Evolutionary conservation across 768 basidiomycete species (phyloP).

Genomic region (Cantharellus anzutake): DNA sequence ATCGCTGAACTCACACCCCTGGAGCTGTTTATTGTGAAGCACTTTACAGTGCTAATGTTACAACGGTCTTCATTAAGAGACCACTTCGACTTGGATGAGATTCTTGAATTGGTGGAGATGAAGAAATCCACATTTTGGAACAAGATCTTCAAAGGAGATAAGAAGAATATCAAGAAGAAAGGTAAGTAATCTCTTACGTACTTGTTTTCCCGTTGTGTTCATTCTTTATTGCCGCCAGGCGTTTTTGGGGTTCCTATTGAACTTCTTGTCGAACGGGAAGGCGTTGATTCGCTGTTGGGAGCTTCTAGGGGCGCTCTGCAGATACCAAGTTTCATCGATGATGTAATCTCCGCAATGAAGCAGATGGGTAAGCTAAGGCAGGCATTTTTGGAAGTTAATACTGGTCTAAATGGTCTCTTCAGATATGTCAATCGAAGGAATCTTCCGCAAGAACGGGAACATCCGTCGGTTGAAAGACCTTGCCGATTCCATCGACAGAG

Average conservation of each 20-base stretch:
- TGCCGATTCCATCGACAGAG: conserved; percentile 86
- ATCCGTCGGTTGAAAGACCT: conserved; percentile 83
- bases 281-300: conserved; percentile 86
- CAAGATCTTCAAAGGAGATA: conserved; percentile 69
- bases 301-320: conserved; percentile 68
- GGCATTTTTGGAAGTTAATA: conserved; percentile 2
- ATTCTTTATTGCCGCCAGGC: conserved; percentile 26
- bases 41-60: conserved; percentile 69
- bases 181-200: conserved; percentile 18
- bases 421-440: conserved; percentile 99
- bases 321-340: conserved; percentile 95
- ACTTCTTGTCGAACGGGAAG: conserved; percentile 79
- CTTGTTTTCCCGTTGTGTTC: not conserved
- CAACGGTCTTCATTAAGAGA: conserved; percentile 61
- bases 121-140: conserved; percentile 96
- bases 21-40: conserved; percentile 81
- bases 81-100: conserved; percentile 77
- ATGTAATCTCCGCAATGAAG: conserved; percentile 93
- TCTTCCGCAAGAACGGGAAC: conserved; percentile 97
- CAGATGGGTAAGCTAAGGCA: conserved; percentile 73
- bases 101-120: conserved; percentile 77
- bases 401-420: conserved; percentile 1
- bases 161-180: conserved; percentile 63
- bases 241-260: conserved; percentile 91
- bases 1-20: conserved; percentile 69